Percentiles rank a stretch among this genome's conserved stretches.
phyloP scores from a whole-genome alignment of 805 yeast genomes.

The Ogataea glucozyma region DNA sequence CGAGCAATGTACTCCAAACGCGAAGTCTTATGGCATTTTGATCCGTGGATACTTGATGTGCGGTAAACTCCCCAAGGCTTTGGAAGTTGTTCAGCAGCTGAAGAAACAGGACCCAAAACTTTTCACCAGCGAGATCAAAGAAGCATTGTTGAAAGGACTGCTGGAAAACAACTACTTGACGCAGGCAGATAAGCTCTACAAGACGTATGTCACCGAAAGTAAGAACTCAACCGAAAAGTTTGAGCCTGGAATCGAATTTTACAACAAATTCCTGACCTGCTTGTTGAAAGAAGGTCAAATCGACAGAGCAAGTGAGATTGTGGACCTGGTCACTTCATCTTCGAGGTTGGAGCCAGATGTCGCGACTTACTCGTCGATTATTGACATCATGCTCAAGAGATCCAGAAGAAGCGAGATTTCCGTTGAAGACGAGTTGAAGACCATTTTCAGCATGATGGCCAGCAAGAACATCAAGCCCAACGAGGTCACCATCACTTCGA shows the following conservation, averaged over 20 bases:
- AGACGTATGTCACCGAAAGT: conserved; percentile 29
- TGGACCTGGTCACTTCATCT: conserved; percentile 42
- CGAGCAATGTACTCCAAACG: conserved; percentile 42
- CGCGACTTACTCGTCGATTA: conserved; percentile 60
- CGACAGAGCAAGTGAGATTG: conserved; percentile 48
- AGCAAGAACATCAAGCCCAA: conserved; percentile 40
- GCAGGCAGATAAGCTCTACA: conserved; percentile 40
- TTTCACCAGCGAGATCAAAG: conserved; percentile 42
- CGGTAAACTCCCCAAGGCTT: conserved; percentile 43
- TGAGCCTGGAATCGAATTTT: conserved; percentile 47
- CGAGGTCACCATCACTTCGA: conserved; percentile 48
- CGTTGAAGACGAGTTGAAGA: conserved; percentile 37
- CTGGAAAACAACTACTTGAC: conserved; percentile 39
- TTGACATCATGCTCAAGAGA: conserved; percentile 55
- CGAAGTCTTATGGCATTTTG: conserved; percentile 49
- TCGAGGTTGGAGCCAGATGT: conserved; percentile 52
- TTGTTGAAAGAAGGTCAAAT: conserved; percentile 42
- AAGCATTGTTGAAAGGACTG: conserved; percentile 48
- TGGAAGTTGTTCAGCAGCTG: conserved; percentile 38
- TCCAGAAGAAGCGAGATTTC: conserved; percentile 43
- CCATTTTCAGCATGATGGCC: conserved; percentile 35
- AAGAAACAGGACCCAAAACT: conserved; percentile 35
- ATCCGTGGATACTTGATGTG: conserved; percentile 49
- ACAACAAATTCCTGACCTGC: conserved; percentile 51
- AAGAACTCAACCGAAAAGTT: conserved; percentile 33